Conservation (phyloP, 257 asterid genomes). For the Linaria vulgaris region DNA sequence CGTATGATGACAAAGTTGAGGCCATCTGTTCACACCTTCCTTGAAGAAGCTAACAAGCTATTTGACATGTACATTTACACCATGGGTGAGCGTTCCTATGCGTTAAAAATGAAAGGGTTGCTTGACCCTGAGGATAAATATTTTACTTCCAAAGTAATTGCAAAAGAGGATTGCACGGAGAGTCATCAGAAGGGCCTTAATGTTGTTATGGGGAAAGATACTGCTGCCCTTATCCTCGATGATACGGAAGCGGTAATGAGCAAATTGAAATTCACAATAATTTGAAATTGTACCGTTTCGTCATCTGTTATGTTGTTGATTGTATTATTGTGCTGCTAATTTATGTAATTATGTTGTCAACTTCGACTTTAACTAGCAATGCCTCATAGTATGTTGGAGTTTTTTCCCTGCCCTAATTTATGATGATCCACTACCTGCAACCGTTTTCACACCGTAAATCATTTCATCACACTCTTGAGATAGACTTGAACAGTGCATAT, state of each 20-base stretch:
- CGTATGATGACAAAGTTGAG: slow-evolving; percentile 95
- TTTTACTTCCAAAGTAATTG: slow-evolving; percentile 79
- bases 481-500: no score
- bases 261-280: slow-evolving; percentile 5
- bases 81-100: slow-evolving; percentile 94
- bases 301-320: no score
- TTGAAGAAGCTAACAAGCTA: slow-evolving; percentile 67
- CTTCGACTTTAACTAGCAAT: not conserved
- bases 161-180: slow-evolving; percentile 81
- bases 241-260: slow-evolving; percentile 80
- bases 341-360: no score
- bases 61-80: slow-evolving; percentile 95
- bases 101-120: slow-evolving; percentile 72
- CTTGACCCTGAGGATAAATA: slow-evolving; percentile 75
- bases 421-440: no score
- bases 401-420: not conserved
- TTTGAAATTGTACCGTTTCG: no score
- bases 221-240: slow-evolving; percentile 85
- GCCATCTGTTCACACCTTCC: slow-evolving; percentile 76
- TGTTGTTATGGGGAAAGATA: slow-evolving; percentile 86
- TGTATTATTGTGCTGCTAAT: no score
- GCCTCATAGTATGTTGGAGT: not conserved
- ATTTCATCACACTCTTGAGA: no score
- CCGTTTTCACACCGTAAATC: no score
- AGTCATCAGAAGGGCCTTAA: slow-evolving; percentile 90